Conservation (phyloP, 2,329 filamentous ascomycete genomes). For the Elsinoe arachidis region DNA sequence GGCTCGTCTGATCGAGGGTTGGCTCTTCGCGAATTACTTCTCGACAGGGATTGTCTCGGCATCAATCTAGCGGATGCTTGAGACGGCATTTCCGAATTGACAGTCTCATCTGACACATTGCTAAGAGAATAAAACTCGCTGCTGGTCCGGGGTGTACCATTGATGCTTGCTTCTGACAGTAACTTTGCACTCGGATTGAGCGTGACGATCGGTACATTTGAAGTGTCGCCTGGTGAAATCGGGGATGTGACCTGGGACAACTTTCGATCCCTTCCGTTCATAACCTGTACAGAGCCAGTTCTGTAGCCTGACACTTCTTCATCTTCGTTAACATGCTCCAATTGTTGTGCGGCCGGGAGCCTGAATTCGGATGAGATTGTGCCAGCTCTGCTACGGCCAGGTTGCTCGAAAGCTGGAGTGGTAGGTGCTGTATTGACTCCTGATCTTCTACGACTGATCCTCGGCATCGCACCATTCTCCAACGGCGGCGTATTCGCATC, state of each 20-base stretch:
- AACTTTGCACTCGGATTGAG: conserved; percentile 55
- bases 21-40: conserved; percentile 27
- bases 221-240: background rate
- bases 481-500: conserved; percentile 31
- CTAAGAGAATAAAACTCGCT: conserved; percentile 91
- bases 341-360: background rate
- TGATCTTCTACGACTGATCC: conserved; percentile 24
- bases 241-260: background rate
- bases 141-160: conserved; percentile 77
- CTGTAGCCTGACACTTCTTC: background rate
- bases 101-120: conserved; percentile 88
- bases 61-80: conserved; percentile 44
- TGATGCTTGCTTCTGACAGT: conserved; percentile 67
- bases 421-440: conserved; percentile 18
- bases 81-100: conserved; percentile 62
- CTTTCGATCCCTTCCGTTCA: background rate
- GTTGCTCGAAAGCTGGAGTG: conserved; percentile 14
- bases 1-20: conserved; percentile 41
- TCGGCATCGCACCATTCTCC: conserved; percentile 17
- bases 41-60: conserved; percentile 35
- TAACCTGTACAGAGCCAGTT: background rate
- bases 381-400: background rate
- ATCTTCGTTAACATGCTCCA: background rate
- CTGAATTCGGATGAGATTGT: conserved; percentile 6
- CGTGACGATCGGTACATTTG: background rate